Evolutionary conservation across 2,329 filamentous ascomycete species (phyloP), one percentile per base, ranked within the genome.

Genomic region (Orbilia oligospora): DNA sequence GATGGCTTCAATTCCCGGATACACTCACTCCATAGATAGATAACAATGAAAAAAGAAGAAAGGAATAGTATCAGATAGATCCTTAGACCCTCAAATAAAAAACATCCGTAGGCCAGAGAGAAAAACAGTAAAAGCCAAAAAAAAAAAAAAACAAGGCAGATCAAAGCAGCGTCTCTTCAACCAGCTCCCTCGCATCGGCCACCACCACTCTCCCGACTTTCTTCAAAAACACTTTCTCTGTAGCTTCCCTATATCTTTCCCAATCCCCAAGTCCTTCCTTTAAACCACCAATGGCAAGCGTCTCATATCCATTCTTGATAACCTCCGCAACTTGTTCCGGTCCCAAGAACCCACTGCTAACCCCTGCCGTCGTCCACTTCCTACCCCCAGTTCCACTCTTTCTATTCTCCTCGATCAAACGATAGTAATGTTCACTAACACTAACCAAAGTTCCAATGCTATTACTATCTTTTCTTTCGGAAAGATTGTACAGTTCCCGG

Each of bases 291-390:
- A 99, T 97, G 80, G 92, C 95, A 82, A 99, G 85, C 41, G 94
- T 97, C 84, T 98, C 95, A 83, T 98, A 98, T 0, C 96, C 96
- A 84, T 97, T 92, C 86, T 97, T 97, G 84, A 99, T 98, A 30
- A 97, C 92, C 81, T 92, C 91, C 49, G 91, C 91, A 46, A 99
- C 94, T 83, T 97, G 92, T 63, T 90, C 87, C 44, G 92, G 94
- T 75, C 93, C 97, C 76, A 97, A 86, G 48, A 77, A 77, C 20
- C 38, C 58, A 14, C 51, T 33, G 24, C 66, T 71, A 27, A 77
- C 73, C 36, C 73, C 73, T 18, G 55, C 64, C 14, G 73, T 70
- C 12, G 73, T 77, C 73, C 73, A 77, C 81, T 92, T 90, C 82
- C 85, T 87, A 78, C 85, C 85, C 48, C 81, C 84, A 71, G 86